These are phyloP conservation scores for Vigna trinervia DNA, from an alignment of 306 rosid species.

Conservation along the genomic window DNA sequence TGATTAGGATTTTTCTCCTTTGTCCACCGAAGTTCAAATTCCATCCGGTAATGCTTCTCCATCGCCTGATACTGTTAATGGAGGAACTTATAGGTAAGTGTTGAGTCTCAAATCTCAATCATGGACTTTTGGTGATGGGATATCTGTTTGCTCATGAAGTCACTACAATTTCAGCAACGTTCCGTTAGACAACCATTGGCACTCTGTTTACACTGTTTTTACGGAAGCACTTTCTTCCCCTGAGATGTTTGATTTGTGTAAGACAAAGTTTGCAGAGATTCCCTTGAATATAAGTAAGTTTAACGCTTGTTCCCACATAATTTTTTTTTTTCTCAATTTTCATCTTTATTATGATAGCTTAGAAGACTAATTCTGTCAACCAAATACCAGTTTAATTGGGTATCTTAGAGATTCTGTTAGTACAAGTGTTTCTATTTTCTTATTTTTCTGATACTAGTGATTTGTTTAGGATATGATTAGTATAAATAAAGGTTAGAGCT, in stretches of 20 bases:
- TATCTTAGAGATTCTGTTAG: too few relatives aligned
- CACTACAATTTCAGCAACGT: conserved; percentile 55
- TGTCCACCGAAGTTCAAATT: conserved; percentile 51
- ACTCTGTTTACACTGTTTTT: conserved; percentile 70
- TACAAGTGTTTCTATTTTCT: too few relatives aligned
- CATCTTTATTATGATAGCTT: conserved; percentile 24
- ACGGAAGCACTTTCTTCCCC: conserved; percentile 64
- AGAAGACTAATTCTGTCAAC: conserved; percentile 25
- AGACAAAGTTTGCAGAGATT: conserved; percentile 47
- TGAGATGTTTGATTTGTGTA: conserved; percentile 55
- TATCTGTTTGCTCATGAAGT: conserved; percentile 40
- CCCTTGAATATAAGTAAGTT: conserved; percentile 59
- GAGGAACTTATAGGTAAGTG: conserved; percentile 51
- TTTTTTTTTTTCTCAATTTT: conserved; percentile 23
- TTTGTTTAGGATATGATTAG: not conserved
- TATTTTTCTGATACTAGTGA: not conserved
- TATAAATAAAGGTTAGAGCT: not conserved
- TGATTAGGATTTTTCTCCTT: conserved; percentile 47
- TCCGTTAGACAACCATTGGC: conserved; percentile 67
- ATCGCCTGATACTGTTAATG: conserved; percentile 42
- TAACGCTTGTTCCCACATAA: conserved; percentile 22
- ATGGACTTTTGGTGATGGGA: conserved; percentile 12
- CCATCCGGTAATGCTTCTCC: conserved; percentile 48
- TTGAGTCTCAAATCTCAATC: conserved; percentile 33
- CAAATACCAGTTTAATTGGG: not conserved